A percentile compares a stretch with the other conserved stretches of the same genome.
Evolutionary conservation across 2,329 filamentous ascomycete genomes (phyloP).

Genomic region (Cyphellophora europaea): DNA sequence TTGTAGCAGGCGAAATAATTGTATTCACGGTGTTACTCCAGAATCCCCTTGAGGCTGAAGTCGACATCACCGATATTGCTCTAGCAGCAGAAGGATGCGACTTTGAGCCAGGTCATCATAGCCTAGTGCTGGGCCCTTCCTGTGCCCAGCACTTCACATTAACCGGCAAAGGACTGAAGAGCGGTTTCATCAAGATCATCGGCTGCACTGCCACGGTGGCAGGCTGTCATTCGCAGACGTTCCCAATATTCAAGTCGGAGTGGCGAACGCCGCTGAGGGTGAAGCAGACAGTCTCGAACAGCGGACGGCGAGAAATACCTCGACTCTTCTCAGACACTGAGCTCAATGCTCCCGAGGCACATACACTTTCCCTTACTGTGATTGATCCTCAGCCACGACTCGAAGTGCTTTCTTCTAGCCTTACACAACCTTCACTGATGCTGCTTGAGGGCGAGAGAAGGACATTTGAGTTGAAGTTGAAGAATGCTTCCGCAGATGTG

Average conservation of each 20-base stretch:
- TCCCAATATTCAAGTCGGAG: conserved; percentile 69
- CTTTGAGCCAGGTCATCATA: conserved; percentile 58
- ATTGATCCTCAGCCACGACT: conserved; percentile 72
- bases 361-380: conserved; percentile 56
- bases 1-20: conserved; percentile 71
- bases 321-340: not conserved
- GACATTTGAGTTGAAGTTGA: conserved; percentile 66
- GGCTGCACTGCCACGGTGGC: conserved; percentile 72
- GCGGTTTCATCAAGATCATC: conserved; percentile 63
- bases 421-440: conserved; percentile 82
- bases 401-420: conserved; percentile 62
- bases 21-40: conserved; percentile 77
- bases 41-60: conserved; percentile 87
- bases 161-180: conserved; percentile 54
- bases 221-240: conserved; percentile 72
- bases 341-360: conserved; percentile 2
- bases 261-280: conserved; percentile 40
- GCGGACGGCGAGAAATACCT: not conserved
- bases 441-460: conserved; percentile 81
- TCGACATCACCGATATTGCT: conserved; percentile 75
- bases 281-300: not conserved
- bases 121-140: conserved; percentile 67
- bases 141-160: conserved; percentile 71
- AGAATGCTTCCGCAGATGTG: conserved; percentile 62
- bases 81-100: conserved; percentile 65